phyloP scores from a whole-genome alignment of 2,329 filamentous ascomycete genomes.

The Madurella fahalii region DNA sequence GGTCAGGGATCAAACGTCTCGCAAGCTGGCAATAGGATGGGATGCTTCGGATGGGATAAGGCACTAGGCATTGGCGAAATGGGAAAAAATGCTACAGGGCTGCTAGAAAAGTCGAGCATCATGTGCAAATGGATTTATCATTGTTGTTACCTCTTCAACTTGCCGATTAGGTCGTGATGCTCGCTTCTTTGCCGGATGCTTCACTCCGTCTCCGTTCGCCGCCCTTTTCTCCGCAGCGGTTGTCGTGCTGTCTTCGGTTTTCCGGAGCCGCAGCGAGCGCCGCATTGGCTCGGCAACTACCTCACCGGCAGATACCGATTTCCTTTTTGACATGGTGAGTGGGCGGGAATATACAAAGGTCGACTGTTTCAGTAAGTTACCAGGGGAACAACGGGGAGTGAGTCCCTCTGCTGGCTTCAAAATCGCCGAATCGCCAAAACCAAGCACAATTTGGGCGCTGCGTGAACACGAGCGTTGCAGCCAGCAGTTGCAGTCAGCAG shows the following conservation, averaged over 20 bases:
- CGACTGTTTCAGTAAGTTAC: not conserved
- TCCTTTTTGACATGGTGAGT: slow-evolving; percentile 23
- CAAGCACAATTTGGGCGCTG: not conserved
- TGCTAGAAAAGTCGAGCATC: too few species aligned
- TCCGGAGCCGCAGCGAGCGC: slow-evolving; percentile 18
- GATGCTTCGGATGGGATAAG: too few species aligned
- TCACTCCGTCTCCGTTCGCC: not conserved
- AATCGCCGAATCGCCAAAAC: not conserved
- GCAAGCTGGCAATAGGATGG: not conserved
- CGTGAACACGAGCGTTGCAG: too few species aligned
- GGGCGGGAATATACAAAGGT: not conserved
- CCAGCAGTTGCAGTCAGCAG: too few species aligned
- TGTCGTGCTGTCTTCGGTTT: not conserved
- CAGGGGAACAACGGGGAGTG: not conserved
- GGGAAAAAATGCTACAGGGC: too few species aligned
- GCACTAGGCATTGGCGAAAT: not conserved
- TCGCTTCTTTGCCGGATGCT: not conserved
- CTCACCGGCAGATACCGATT: slow-evolving; percentile 9
- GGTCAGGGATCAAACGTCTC: not conserved
- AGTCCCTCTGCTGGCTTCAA: not conserved
- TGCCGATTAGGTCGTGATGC: not conserved
- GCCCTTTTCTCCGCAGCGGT: not conserved
- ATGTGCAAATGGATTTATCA: too few species aligned
- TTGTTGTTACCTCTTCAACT: not conserved
- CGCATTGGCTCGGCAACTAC: slow-evolving; percentile 11